Conservation (phyloP, 768 basidiomycete genomes). For the Butyriboletus loyo region DNA sequence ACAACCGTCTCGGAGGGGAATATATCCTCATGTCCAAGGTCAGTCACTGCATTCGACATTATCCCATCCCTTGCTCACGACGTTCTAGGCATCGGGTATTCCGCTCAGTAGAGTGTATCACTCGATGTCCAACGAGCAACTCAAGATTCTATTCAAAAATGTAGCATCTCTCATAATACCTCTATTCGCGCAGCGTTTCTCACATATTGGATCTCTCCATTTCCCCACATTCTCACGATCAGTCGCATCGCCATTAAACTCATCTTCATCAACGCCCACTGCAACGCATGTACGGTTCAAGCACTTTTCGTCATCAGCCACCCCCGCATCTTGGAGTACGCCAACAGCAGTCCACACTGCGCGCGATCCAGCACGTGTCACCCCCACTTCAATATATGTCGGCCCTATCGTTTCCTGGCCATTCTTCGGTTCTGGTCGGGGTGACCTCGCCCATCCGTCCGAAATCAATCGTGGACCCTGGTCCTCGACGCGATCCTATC, state of each 20-base stretch:
- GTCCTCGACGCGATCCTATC: slow-evolving; percentile 56
- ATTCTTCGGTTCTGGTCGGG: slow-evolving; percentile 83
- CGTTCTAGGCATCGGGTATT: slow-evolving; percentile 63
- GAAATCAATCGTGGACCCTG: slow-evolving; percentile 84
- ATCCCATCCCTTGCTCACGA: slow-evolving; percentile 2
- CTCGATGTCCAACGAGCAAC: slow-evolving; percentile 60
- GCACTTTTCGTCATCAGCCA: slow-evolving; percentile 18
- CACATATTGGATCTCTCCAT: slow-evolving; percentile 73
- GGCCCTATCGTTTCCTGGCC: slow-evolving; percentile 89
- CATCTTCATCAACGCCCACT: slow-evolving; percentile 28
- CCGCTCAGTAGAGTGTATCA: slow-evolving; percentile 72
- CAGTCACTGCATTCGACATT: slow-evolving; percentile 18
- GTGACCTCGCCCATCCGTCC: slow-evolving; percentile 61
- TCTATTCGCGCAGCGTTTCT: slow-evolving; percentile 74
- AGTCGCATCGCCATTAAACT: slow-evolving; percentile 18
- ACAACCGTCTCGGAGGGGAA: slow-evolving; percentile 80
- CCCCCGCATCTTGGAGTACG: slow-evolving; percentile 4
- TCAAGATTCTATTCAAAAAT: slow-evolving; percentile 64
- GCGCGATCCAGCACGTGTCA: slow-evolving; percentile 7
- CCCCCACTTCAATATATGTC: slow-evolving; percentile 43
- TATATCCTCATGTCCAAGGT: slow-evolving; percentile 89
- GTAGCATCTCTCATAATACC: slow-evolving; percentile 67
- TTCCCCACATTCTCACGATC: slow-evolving; percentile 22
- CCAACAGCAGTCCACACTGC: neutral
- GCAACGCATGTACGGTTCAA: slow-evolving; percentile 18